Evolutionary conservation across 1,284 basidiomycete species (phyloP).

Genomic region (Rhodotorula glutinis): DNA sequence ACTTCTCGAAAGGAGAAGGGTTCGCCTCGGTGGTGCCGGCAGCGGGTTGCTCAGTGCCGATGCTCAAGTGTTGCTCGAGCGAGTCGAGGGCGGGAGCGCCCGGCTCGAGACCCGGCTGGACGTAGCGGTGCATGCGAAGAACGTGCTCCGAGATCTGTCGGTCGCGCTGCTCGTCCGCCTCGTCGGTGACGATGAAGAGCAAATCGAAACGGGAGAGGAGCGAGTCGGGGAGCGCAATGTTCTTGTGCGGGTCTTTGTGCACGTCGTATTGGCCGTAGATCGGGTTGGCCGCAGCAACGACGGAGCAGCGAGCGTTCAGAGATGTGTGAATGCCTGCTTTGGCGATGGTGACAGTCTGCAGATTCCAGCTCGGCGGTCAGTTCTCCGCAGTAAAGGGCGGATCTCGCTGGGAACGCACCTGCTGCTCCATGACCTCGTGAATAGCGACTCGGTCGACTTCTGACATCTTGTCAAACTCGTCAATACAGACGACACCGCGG

Average conservation of each 20-base stretch:
- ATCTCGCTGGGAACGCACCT: slow-evolving; percentile 47
- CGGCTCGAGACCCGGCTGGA: slow-evolving; percentile 94
- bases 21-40: slow-evolving; percentile 51
- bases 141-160: slow-evolving; percentile 96
- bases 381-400: no score
- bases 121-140: slow-evolving; percentile 92
- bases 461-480: slow-evolving; percentile 99
- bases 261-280: slow-evolving; percentile 99
- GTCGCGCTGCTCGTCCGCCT: slow-evolving; percentile 92
- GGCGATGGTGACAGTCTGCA: slow-evolving; percentile 88
- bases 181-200: slow-evolving; percentile 96
- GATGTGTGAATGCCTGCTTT: slow-evolving; percentile 99
- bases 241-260: slow-evolving; percentile 98
- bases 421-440: slow-evolving; percentile 99
- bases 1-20: slow-evolving; percentile 89
- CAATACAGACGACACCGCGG: slow-evolving; percentile 97
- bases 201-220: slow-evolving; percentile 98
- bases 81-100: slow-evolving; percentile 76
- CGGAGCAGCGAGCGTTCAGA: slow-evolving; percentile 95
- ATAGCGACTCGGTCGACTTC: slow-evolving; percentile 99
- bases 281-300: slow-evolving; percentile 96
- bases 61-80: slow-evolving; percentile 77
- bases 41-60: slow-evolving; percentile 63
- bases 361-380: neutral
- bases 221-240: slow-evolving; percentile 97